A percentile compares a stretch with the other conserved stretches of the same genome.
Conservation (phyloP, 345 rosid species). For the Arabidopsis suecica region DNA sequence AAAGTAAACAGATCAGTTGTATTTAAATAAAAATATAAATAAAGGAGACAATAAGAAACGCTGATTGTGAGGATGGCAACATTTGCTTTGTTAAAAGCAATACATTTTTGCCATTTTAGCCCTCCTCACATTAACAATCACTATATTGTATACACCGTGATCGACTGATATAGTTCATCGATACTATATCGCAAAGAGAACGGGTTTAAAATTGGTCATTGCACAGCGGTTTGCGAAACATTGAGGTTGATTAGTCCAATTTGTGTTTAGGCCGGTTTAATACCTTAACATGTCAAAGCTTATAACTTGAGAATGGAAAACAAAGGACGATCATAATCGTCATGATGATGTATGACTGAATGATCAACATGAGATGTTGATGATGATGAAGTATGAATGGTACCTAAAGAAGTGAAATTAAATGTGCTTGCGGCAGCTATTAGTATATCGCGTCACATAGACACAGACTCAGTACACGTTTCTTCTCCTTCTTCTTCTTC, state of each 20-base stretch:
- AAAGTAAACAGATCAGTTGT: slow-evolving; percentile 37
- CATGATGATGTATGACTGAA: slow-evolving; percentile 24
- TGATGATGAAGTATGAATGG: slow-evolving; percentile 20
- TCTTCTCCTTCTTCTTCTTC: slow-evolving; percentile 36
- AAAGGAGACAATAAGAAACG: slow-evolving; percentile 30
- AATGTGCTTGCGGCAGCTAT: slow-evolving; percentile 28
- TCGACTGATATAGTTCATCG: neutral
- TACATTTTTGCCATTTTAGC: neutral
- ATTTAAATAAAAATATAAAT: slow-evolving; percentile 15
- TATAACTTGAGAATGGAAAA: neutral
- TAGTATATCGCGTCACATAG: slow-evolving; percentile 19
- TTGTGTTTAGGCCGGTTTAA: slow-evolving; percentile 10
- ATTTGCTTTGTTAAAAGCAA: slow-evolving; percentile 10
- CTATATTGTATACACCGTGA: neutral
- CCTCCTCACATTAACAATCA: neutral
- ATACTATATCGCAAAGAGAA: neutral
- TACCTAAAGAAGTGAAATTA: slow-evolving; percentile 12
- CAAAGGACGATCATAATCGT: neutral
- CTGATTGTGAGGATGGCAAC: slow-evolving; percentile 35
- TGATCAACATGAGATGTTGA: slow-evolving; percentile 14
- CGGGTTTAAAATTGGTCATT: neutral
- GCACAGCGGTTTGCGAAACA: slow-evolving; percentile 14
- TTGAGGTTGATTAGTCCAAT: neutral
- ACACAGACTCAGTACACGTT: slow-evolving; percentile 32
- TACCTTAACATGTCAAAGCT: slow-evolving; percentile 7